Evolutionary conservation across 2,329 filamentous ascomycete species (phyloP), one percentile per base, ranked within the genome.

Genomic region (Phialophora tarda): DNA sequence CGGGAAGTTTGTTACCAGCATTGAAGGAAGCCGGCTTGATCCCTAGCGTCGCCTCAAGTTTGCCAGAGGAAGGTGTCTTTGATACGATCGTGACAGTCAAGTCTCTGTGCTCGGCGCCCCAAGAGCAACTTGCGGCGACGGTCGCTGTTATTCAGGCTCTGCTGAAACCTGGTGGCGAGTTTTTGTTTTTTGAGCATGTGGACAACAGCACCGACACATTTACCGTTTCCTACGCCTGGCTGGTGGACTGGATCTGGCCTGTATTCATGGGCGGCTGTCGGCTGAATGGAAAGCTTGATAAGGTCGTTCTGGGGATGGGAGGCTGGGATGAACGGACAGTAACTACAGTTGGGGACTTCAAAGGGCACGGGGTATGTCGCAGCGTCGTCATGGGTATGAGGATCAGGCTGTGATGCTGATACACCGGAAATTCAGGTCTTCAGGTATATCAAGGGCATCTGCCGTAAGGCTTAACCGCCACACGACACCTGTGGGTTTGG

Each of bases 181-280:
- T 83, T 64, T 74, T 83, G 28, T 82, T 83, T 62, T 82, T 81
- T 78, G 81, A 83, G 67, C 81, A 83, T 63, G 67, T 72, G 21
- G 64, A 67, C 41, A 71, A 69, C 48, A 51, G 68, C 38, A 50
- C 60, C 0, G 69, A 71, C 38, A 17, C 7, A 12, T 44, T 72
- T n/a, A 69, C 71, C 30, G 59, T 51, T 63, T 51, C 47, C 4
- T 71, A 63, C 51, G 71, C 62, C n/a, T 69, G 66, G 70, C n/a
- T 70, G 12, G 11, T 70, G 3, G 63, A 69, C 24, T 68, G 62
- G 63, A 51, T 72, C n/a, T 72, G 71, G 71, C 70, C 69, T 1
- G 26, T 66, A 5, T 64, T 71, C 10, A 70, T 71, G 64, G 71
- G 71, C 24, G 67, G 67, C n/a, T 72, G 71, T 64, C 68, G 64